Percentiles rank a stretch among this genome's conserved stretches.
phyloP scores from a whole-genome alignment of 345 rosid genomes.

The Brassica cretica region DNA sequence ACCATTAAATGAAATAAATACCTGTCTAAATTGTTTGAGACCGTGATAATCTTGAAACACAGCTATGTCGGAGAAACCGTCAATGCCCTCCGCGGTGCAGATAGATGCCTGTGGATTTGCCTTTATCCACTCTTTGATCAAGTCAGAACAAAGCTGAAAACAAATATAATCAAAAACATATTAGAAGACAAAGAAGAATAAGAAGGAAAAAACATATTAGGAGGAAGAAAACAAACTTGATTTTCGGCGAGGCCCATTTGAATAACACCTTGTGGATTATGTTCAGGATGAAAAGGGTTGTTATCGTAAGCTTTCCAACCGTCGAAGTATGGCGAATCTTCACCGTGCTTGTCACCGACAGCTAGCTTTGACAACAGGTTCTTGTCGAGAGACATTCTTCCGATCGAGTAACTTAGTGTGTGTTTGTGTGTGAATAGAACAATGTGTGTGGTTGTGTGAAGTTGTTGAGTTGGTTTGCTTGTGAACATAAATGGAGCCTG shows the following conservation, averaged over 20 bases:
- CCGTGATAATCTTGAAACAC: constrained; percentile 86
- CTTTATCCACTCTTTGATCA: constrained; percentile 61
- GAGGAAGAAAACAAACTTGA: constrained; percentile 50
- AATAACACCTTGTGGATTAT: constrained; percentile 66
- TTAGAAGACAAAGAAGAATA: not conserved
- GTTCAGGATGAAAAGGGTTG: constrained; percentile 56
- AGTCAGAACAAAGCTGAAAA: constrained; percentile 64
- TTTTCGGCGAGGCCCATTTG: constrained; percentile 92
- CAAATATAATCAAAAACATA: not conserved
- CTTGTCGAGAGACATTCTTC: not conserved
- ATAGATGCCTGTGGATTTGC: constrained; percentile 70
- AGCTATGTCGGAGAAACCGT: constrained; percentile 62
- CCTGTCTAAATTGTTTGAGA: constrained; percentile 61
- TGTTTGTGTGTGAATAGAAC: not conserved
- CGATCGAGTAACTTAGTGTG: not conserved
- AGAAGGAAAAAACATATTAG: not conserved
- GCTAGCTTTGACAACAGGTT: constrained; percentile 58
- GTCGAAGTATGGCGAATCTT: constrained; percentile 69
- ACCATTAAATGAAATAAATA: constrained; percentile 21
- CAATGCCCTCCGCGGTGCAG: constrained; percentile 63
- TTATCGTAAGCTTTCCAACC: constrained; percentile 86
- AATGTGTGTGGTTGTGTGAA: constrained; percentile 14
- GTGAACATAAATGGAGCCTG: not conserved
- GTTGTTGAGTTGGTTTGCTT: constrained; percentile 8
- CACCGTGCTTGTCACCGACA: constrained; percentile 60